Evolutionary conservation across 2,329 filamentous ascomycete genomes (phyloP), one percentile per base, ranked within the genome.

Genomic region (Cytospora schulzeri): DNA sequence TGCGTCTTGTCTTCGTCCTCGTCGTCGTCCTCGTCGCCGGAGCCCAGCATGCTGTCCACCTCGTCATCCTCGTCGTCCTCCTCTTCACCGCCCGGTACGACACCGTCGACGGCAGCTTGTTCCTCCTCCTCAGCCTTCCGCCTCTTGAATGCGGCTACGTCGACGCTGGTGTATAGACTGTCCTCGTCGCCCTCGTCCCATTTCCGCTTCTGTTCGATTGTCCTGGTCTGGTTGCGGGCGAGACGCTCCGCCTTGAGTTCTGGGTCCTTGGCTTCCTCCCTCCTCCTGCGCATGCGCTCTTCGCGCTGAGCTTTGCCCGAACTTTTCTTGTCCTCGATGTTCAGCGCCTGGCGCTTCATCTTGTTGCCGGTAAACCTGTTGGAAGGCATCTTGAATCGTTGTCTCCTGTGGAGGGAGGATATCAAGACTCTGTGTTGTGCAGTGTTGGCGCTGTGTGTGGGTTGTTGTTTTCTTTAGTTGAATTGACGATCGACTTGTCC

Each of bases 251-350:
- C 87, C 70, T 88, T 87, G 66, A 97, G 78, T 65, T 87, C 84
- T 2, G 94, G 93, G 72, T 97, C 87, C 76, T 90, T 91, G 68
- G 89, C 86, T 77, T 99, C 95, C 73, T 93, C 91, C 78, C 90
- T 91, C 78, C 92, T 93, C 66, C 92, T 84, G 57, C 86, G 85
- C 74, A 93, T 90, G 68, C 93, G 88, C 72, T 88, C 85, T 71
- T 93, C 91, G 72, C 91, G 88, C 71, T 90, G 91, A 55, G 88
- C 81, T 73, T 88, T 89, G 74, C 92, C 91, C 69, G 86, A 86
- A 53, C 85, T 81, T 74, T 90, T 90, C 79, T 97, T 98, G 73
- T 90, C 85, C 70, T 91, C 88, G 66, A 97, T 82, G 73, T 93
- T 90, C 66, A 94, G 84, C 70, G 89, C 83, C 75, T 95, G 86